Evolutionary conservation across 306 rosid genomes (phyloP).

Genomic region (Begonia masoniana): DNA sequence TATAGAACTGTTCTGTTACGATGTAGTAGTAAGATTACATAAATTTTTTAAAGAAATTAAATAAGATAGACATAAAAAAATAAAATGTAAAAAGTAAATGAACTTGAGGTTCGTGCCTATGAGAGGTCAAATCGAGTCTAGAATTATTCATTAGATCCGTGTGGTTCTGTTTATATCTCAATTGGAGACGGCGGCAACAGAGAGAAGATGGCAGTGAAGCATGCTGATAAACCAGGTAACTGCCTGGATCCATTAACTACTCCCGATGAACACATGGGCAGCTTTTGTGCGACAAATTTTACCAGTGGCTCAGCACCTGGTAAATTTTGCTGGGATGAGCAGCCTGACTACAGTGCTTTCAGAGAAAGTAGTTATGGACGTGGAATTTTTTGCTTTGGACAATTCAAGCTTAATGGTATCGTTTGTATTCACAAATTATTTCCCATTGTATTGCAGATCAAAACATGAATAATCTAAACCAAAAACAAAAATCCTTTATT

Average conservation of each 20-base stretch:
- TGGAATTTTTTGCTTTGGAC: conserved; percentile 68
- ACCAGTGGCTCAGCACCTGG: conserved; percentile 48
- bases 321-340: conserved; percentile 67
- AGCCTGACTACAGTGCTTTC: conserved; percentile 58
- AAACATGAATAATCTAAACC: no score
- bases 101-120: conserved; percentile 71
- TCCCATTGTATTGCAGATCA: no score
- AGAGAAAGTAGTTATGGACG: conserved; percentile 75
- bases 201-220: conserved; percentile 58
- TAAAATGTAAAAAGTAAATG: no score
- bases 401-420: no score
- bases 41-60: no score
- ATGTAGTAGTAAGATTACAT: no score
- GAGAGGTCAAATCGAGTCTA: conserved; percentile 78
- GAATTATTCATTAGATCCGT: conserved; percentile 60
- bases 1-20: no score
- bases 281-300: conserved; percentile 52
- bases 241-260: conserved; percentile 51
- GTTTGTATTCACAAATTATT: no score
- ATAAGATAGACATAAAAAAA: no score
- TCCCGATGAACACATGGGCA: conserved; percentile 34
- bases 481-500: no score
- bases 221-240: conserved; percentile 51
- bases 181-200: conserved; percentile 83
- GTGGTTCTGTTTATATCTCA: conserved; percentile 64